Evolutionary conservation across 1,139 yeast species (phyloP).

Genomic region (Scheffersomyces illinoinensis): DNA sequence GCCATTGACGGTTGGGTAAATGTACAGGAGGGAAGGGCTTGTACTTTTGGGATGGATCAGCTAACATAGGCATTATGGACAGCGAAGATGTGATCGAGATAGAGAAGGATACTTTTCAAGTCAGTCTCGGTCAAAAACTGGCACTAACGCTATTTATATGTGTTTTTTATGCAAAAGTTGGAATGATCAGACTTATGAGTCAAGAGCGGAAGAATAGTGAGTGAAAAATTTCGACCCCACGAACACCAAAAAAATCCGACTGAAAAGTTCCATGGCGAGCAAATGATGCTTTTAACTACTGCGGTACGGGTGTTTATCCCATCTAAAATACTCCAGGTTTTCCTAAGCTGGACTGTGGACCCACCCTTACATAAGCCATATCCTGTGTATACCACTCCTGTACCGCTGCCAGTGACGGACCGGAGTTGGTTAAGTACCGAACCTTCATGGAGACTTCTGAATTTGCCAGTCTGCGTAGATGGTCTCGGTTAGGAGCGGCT

Average conservation of each 20-base stretch:
- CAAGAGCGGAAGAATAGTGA: neutral
- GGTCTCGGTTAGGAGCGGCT: neutral
- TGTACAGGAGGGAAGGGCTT: slow-evolving; percentile 64
- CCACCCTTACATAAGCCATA: neutral
- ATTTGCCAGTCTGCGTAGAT: neutral
- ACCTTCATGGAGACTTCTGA: neutral
- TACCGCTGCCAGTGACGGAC: neutral
- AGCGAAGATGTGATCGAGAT: slow-evolving; percentile 2
- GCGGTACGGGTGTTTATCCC: neutral
- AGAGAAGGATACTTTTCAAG: neutral
- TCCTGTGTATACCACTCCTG: neutral
- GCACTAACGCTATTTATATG: neutral
- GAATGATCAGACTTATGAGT: neutral
- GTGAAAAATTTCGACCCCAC: neutral
- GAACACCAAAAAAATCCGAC: neutral
- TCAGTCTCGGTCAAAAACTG: neutral
- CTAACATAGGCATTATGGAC: slow-evolving; percentile 36
- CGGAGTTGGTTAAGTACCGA: neutral
- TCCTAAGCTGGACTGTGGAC: neutral
- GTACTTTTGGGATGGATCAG: slow-evolving; percentile 80
- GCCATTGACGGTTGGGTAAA: slow-evolving; percentile 86
- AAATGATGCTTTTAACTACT: neutral
- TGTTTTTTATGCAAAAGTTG: neutral
- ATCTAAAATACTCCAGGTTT: neutral
- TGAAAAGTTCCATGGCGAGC: neutral